Base-by-base conservation (phyloP, 441 rosid genomes). In the Melastoma candidum region DNA sequence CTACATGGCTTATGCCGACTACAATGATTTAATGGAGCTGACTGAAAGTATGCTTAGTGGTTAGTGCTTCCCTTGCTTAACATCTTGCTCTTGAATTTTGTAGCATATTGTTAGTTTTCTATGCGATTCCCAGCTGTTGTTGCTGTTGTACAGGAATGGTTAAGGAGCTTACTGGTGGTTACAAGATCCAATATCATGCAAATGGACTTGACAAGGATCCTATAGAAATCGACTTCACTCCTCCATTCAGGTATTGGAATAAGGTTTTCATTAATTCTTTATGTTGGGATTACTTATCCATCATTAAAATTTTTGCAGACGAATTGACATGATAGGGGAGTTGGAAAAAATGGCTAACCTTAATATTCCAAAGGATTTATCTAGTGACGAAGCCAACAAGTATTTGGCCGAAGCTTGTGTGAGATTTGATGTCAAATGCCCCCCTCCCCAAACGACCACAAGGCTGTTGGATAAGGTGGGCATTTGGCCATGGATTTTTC, bases 1-100 rank as follows among this genome's bases (percentile, higher is more conserved):
- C 67, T 90, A 90, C 60, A 90, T 90, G 97, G 97, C 95, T 22
- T 90, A 48, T 56, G 94, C 94, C 0, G 95, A 90, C 68, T 90
- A 90, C 72, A 62, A 90, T 51, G 95, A 90, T 70, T 46, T 90
- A 71, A 90, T 90, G 94, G 63, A 70, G 26, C 81, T 90, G 46
- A 84, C 92, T 9, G 97, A 90, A 74, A 50, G 66, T 44, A 64
- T 90, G 87, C 55, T 90, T 65, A 87, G 97, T 56, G 97, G 97
- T 77, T 71, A 69, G 81, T 53, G 46, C 53, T 39, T 25, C 8
- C 41, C 41, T 32, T 32, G 27, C 17, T 29, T 5, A 2, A 14
- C 24, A 46, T 8, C 9, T 26, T 27, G 1, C 13, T 7, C 3
- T 26, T 44, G 49, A 32, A 63, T 46, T 8, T 26, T 56, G 25